phyloP scores from a whole-genome alignment of 805 yeast species.

The Teunomyces kruisii region DNA sequence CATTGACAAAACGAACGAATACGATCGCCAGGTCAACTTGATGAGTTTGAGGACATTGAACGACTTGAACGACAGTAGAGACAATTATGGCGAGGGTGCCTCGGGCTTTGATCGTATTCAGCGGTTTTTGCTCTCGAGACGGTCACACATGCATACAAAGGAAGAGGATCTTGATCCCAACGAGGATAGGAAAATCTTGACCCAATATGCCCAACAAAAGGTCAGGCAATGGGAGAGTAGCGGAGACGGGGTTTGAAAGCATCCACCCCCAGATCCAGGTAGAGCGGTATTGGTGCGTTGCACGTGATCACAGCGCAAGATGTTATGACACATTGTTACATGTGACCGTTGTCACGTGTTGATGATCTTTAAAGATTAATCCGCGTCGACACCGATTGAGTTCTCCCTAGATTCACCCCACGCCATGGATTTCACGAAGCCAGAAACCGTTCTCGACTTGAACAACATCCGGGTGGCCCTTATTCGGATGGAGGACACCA shows the following conservation, averaged over 20 bases:
- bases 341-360: background rate
- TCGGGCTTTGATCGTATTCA: conserved; percentile 31
- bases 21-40: conserved; percentile 21
- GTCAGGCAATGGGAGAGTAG: conserved; percentile 17
- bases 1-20: conserved; percentile 36
- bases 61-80: conserved; percentile 26
- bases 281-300: too few relatives aligned
- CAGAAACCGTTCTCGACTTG: conserved; percentile 77
- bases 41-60: conserved; percentile 29
- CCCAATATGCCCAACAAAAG: conserved; percentile 32
- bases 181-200: conserved; percentile 18
- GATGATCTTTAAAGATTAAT: background rate
- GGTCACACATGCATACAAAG: conserved; percentile 20
- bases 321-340: background rate
- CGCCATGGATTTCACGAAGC: conserved; percentile 78
- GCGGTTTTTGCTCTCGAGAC: conserved; percentile 32
- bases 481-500: conserved; percentile 94
- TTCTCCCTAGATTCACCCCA: background rate
- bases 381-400: background rate
- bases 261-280: too few relatives aligned
- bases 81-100: conserved; percentile 27
- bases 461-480: conserved; percentile 80
- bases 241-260: background rate
- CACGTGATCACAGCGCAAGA: too few relatives aligned
- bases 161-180: conserved; percentile 1